Evolutionary conservation across 805 yeast genomes (phyloP).

Genomic region (Candida palmyrensis): DNA sequence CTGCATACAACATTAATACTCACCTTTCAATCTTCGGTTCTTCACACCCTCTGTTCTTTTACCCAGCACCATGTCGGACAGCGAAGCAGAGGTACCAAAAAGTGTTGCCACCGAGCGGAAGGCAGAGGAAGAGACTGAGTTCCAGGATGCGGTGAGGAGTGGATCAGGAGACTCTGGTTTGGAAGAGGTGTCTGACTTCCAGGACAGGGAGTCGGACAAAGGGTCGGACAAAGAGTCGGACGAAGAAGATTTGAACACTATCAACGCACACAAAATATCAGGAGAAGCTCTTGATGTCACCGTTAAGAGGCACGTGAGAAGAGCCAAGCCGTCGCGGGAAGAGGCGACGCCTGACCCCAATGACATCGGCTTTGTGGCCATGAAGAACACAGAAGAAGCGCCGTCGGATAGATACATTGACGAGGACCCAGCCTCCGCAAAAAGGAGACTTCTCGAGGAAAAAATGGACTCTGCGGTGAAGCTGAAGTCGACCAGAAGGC

Average conservation of each 20-base stretch:
- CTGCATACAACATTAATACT: too few relatives aligned
- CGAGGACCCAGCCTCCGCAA: conserved; percentile 38
- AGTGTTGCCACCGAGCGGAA: too few relatives aligned
- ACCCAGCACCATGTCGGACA: too few relatives aligned
- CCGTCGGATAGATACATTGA: conserved; percentile 13
- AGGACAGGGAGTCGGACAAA: too few relatives aligned
- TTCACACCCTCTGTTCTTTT: too few relatives aligned
- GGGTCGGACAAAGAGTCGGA: conserved; percentile 9
- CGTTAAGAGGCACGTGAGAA: conserved; percentile 25
- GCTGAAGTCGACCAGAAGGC: conserved; percentile 51
- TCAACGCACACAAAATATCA: conserved; percentile 17
- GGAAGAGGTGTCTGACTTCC: too few relatives aligned
- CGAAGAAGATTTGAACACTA: conserved; percentile 19
- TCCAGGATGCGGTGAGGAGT: too few relatives aligned
- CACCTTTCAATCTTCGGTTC: too few relatives aligned
- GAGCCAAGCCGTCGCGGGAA: conserved; percentile 10
- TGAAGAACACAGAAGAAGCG: conserved; percentile 5
- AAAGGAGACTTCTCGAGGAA: conserved; percentile 76
- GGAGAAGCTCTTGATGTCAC: conserved; percentile 12
- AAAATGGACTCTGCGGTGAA: conserved; percentile 74
- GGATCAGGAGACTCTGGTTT: too few relatives aligned
- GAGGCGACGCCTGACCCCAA: conserved; percentile 6
- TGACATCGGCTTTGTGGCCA: conserved; percentile 11
- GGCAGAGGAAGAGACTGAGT: too few relatives aligned
- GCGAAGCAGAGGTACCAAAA: too few relatives aligned